Evolutionary conservation across 2,329 filamentous ascomycete genomes (phyloP).

Genomic region (Colletotrichum navitas): DNA sequence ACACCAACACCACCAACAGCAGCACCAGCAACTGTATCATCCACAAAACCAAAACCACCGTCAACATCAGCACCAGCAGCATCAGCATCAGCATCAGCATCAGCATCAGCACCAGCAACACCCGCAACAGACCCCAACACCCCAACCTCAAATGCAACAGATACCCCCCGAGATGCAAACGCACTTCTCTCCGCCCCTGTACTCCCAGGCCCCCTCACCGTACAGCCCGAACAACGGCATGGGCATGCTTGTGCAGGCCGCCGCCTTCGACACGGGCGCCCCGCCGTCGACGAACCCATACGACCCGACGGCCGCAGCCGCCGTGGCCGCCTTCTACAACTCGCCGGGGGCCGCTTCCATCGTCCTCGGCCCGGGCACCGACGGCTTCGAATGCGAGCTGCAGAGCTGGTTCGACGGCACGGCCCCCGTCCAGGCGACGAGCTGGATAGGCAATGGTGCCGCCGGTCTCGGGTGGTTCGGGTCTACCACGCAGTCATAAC

Average conservation of each 20-base stretch:
- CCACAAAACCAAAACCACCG: conserved; percentile 6
- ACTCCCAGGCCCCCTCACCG: conserved; percentile 43
- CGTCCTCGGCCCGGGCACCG: conserved; percentile 52
- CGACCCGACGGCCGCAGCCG: conserved; percentile 42
- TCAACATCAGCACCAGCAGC: background rate
- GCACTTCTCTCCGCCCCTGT: conserved; percentile 38
- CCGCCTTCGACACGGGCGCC: conserved; percentile 50
- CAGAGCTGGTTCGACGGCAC: conserved; percentile 47
- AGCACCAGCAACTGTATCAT: conserved; percentile 25
- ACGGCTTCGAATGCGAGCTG: conserved; percentile 62
- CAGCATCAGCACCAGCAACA: conserved; percentile 34
- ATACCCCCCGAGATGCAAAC: conserved; percentile 35
- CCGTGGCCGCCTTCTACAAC: conserved; percentile 31
- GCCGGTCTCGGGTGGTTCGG: conserved; percentile 36
- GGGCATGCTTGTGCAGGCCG: conserved; percentile 56
- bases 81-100: fast-evolving
- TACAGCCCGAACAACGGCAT: conserved; percentile 51
- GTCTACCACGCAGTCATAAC: background rate
- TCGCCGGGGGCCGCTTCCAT: conserved; percentile 44
- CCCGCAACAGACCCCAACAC: conserved; percentile 12
- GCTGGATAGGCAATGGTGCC: conserved; percentile 41
- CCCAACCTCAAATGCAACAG: conserved; percentile 42
- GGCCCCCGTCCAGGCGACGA: conserved; percentile 33
- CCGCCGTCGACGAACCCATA: conserved; percentile 41
- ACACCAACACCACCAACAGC: conserved; percentile 11